Conservation (phyloP, 2,329 filamentous ascomycete genomes). For the Microascus cirrosus region DNA sequence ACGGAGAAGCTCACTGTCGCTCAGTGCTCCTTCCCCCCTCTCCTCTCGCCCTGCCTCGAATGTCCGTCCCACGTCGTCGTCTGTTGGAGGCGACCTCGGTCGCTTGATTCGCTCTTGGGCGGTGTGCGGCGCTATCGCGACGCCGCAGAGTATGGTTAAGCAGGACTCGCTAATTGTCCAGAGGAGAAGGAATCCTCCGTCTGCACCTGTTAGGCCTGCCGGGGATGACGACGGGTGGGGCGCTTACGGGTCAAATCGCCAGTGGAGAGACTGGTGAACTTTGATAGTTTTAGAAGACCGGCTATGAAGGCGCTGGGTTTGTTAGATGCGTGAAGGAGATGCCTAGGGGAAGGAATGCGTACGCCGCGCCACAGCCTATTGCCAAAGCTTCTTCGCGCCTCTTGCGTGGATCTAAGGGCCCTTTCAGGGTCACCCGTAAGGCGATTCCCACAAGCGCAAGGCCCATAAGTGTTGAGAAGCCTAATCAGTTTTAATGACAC, state of each 20-base stretch:
- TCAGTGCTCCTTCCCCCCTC: background rate
- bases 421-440: background rate
- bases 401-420: background rate
- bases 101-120: background rate
- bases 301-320: background rate
- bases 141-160: background rate
- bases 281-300: background rate
- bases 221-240: background rate
- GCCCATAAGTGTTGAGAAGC: background rate
- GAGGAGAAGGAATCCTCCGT: background rate
- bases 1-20: background rate
- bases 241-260: conserved; percentile 2
- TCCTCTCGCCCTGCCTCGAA: background rate
- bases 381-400: background rate
- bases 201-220: conserved; percentile 8
- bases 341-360: background rate
- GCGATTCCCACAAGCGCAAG: background rate
- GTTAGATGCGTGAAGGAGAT: background rate
- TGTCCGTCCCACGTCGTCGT: background rate
- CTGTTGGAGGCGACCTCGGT: background rate
- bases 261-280: background rate
- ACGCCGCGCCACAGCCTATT: background rate
- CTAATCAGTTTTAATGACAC: background rate
- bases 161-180: background rate
- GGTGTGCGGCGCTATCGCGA: background rate